Conservation (phyloP, 1,284 basidiomycete genomes). For the Taiwanofungus camphoratus region DNA sequence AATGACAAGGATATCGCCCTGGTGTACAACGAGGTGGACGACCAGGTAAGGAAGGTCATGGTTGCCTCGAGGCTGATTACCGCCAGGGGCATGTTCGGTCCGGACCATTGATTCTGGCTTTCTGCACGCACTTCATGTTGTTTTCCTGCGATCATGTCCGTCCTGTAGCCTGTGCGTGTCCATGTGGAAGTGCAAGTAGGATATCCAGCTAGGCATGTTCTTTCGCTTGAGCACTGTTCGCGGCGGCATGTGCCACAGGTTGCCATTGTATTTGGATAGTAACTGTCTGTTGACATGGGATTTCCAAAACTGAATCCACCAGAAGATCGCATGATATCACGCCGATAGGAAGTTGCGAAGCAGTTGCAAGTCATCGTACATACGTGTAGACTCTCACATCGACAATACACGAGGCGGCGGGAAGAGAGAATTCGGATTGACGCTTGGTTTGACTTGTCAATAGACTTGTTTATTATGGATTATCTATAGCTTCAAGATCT, state of each 20-base stretch:
- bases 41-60: conserved; percentile 30
- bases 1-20: conserved; percentile 25
- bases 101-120: conserved; percentile 14
- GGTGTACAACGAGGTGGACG: conserved; percentile 29
- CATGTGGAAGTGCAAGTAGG: neutral
- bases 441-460: too few species aligned
- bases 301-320: too few species aligned
- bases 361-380: neutral
- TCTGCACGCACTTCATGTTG: conserved; percentile 5
- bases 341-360: neutral
- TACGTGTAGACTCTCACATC: neutral
- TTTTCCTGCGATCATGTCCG: conserved; percentile 20
- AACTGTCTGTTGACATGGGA: too few species aligned
- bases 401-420: conserved; percentile 1
- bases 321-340: neutral
- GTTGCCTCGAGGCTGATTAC: conserved; percentile 37
- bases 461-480: too few species aligned
- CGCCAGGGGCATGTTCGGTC: conserved; percentile 22
- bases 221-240: too few species aligned
- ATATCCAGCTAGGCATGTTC: too few species aligned
- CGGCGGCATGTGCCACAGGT: too few species aligned
- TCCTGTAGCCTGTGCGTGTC: neutral
- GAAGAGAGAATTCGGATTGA: too few species aligned
- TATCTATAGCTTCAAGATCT: too few species aligned
- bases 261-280: too few species aligned